Percentiles rank a stretch among this genome's conserved stretches.
Conservation (phyloP, 2,329 filamentous ascomycete species). For the Fusarium veterinarium region DNA sequence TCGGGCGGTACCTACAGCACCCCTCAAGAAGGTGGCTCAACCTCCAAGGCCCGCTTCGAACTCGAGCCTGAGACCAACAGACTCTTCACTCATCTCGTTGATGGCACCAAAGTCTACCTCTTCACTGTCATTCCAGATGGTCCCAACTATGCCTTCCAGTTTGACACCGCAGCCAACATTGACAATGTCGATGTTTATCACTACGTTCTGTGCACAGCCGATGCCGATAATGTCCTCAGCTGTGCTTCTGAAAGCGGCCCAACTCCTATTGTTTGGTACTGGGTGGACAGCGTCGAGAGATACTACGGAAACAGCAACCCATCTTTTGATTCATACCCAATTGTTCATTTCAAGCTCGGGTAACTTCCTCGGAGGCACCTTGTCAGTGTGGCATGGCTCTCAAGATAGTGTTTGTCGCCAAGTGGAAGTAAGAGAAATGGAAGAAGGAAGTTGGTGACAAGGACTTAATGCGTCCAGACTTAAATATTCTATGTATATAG, state of each 20-base stretch:
- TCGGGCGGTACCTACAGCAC: not conserved
- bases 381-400: too few species aligned
- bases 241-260: not conserved
- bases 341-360: not conserved
- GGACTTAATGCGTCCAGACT: too few species aligned
- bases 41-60: not conserved
- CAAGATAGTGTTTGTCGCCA: not conserved
- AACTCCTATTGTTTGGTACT: not conserved
- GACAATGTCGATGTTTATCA: not conserved
- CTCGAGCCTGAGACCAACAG: not conserved
- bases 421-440: not conserved
- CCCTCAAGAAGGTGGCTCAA: accelerated
- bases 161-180: accelerated
- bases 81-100: not conserved
- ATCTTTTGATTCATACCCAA: accelerated
- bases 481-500: too few species aligned
- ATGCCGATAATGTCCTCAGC: not conserved
- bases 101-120: not conserved
- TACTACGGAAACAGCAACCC: not conserved
- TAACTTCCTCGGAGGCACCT: too few species aligned
- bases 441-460: too few species aligned
- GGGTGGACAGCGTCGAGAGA: accelerated
- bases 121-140: not conserved
- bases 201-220: not conserved
- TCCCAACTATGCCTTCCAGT: not conserved